phyloP scores from a whole-genome alignment of 2,329 filamentous ascomycete genomes.

The Alternaria rosae region DNA sequence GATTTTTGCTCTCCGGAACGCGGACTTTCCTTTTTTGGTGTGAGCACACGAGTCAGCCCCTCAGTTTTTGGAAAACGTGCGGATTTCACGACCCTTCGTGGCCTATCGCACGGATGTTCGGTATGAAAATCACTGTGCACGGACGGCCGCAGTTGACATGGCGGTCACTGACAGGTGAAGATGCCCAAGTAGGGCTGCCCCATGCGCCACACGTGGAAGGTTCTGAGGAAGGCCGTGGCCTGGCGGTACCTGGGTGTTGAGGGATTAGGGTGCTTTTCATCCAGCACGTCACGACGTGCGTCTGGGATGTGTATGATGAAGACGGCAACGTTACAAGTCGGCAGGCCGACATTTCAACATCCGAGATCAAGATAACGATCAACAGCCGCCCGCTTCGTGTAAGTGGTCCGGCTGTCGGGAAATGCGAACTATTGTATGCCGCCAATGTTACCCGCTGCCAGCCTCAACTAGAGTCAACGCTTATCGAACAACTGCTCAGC shows the following conservation, averaged over 20 bases:
- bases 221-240: background rate
- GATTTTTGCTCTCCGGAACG: background rate
- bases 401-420: background rate
- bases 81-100: background rate
- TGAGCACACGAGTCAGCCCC: slow-evolving; percentile 2
- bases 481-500: slow-evolving; percentile 1
- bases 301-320: background rate
- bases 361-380: slow-evolving; percentile 4
- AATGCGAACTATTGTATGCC: background rate
- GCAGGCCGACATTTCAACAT: background rate
- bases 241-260: slow-evolving; percentile 1
- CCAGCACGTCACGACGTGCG: slow-evolving; percentile 5
- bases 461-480: background rate
- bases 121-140: background rate
- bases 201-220: slow-evolving; percentile 4
- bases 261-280: slow-evolving; percentile 4
- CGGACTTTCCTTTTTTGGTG: background rate
- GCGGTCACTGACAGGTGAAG: background rate
- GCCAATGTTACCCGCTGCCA: background rate
- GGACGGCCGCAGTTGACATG: background rate
- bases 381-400: background rate
- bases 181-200: background rate
- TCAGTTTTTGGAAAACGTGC: background rate
- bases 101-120: background rate
- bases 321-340: background rate